Evolutionary conservation across 139 green algal genomes (phyloP).

Genomic region (Micractinium sp.): DNA sequence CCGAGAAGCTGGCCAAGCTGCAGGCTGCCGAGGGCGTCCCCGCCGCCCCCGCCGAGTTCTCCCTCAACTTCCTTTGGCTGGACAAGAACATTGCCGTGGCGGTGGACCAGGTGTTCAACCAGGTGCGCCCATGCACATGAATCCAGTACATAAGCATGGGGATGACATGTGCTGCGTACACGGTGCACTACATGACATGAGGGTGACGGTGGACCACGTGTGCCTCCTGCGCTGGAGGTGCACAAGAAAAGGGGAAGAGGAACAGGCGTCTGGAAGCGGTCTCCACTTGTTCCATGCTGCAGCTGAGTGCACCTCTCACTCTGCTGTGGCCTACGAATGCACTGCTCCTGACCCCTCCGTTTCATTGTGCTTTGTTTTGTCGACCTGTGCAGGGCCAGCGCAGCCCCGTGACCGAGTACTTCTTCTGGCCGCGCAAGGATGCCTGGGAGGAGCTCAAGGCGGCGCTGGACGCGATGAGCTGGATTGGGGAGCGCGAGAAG

Average conservation of each 20-base stretch:
- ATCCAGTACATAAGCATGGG: no score
- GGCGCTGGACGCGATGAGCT: constrained; percentile 76
- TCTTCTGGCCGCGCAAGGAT: constrained; percentile 91
- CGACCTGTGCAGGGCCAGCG: constrained; percentile 51
- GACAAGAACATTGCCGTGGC: constrained; percentile 86
- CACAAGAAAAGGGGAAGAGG: no score
- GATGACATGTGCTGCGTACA: no score
- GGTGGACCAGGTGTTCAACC: constrained; percentile 86
- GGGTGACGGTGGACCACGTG: no score
- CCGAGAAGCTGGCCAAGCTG: constrained; percentile 35
- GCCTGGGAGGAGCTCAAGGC: constrained; percentile 92
- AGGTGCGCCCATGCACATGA: no score
- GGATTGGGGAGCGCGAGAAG: constrained; percentile 81
- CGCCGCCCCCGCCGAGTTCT: constrained; percentile 47
- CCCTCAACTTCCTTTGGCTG: constrained; percentile 89
- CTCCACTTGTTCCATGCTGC: no score
- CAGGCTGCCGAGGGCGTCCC: constrained; percentile 5
- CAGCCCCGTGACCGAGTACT: constrained; percentile 91
- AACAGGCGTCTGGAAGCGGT: no score
- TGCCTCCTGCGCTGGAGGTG: no score
- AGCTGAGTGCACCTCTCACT: no score
- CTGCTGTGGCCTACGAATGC: no score
- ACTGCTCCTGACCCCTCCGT: no score
- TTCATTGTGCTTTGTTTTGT: not conserved
- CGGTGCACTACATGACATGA: no score